phyloP scores from a whole-genome alignment of 2,329 filamentous ascomycete species.

The Penicillium rolfsii region DNA sequence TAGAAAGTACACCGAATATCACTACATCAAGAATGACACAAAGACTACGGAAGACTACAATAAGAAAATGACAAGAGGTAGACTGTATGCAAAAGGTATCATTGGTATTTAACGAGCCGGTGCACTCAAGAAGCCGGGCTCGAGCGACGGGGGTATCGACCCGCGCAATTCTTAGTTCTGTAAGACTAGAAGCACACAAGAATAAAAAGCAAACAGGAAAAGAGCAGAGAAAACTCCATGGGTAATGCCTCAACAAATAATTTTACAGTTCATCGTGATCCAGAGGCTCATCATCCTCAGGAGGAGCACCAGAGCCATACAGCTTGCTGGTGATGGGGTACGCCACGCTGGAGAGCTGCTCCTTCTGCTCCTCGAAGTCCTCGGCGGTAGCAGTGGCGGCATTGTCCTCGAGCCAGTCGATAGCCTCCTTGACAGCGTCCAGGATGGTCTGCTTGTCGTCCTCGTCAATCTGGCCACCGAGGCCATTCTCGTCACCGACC shows the following conservation, averaged over 20 bases:
- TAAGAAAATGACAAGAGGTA: not conserved
- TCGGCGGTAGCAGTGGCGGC: constrained; percentile 80
- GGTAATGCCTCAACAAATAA: constrained; percentile 39
- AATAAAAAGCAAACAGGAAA: constrained; percentile 28
- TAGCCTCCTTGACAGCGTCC: constrained; percentile 94
- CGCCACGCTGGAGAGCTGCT: constrained; percentile 95
- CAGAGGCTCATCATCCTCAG: constrained; percentile 68
- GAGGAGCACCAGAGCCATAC: constrained; percentile 69
- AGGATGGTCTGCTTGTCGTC: constrained; percentile 97
- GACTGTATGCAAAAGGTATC: constrained; percentile 28
- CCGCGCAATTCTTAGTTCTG: constrained; percentile 14
- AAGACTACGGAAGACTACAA: not conserved
- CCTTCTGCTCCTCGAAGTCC: constrained; percentile 99
- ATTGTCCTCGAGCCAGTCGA: constrained; percentile 97
- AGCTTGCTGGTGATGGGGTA: constrained; percentile 99
- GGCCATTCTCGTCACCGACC: constrained; percentile 92
- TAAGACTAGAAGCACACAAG: constrained; percentile 24
- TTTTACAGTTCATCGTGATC: constrained; percentile 78
- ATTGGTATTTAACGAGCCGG: constrained; percentile 28
- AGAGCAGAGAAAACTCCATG: constrained; percentile 39
- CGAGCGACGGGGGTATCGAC: constrained; percentile 18
- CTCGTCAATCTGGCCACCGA: constrained; percentile 97
- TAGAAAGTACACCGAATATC: too few species aligned
- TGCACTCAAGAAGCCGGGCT: constrained; percentile 13
- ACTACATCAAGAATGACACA: not conserved